Evolutionary conservation across 208 protist genomes (phyloP), one percentile per base, ranked within the genome.

Genomic region (Wallacemonas rigidus): DNA sequence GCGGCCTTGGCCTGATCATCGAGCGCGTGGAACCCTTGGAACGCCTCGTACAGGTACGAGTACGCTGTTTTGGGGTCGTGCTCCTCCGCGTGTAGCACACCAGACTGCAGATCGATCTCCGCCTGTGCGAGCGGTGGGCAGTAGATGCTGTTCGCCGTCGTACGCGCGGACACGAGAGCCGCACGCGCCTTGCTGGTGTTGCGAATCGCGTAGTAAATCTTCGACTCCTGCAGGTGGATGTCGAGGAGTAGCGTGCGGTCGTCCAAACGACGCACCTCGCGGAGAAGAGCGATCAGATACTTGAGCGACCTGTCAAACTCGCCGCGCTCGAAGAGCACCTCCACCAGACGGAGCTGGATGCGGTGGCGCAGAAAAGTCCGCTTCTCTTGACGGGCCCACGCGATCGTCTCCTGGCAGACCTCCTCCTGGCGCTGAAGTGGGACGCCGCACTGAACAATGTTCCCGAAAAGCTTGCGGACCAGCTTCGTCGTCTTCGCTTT

Each of bases 41-140:
- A 99, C 38, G 98, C 94, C 82, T 99, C 99, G 80, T 96, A 99
- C 55, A 99, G 98, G 91, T 99, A 99, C 3, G 98, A 99, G 82
- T 98, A 98, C 36, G 98, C 98, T 11, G 98, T 99, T 82, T 99
- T 99, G 76, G 90, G 97, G 80, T 99, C 99, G 12, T 98, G 95
- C 79, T 99, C 98, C 81, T 99, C 97, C 2, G 98, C 96, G 75
- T 99, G 93, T 40, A 99, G 88, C 0, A 99, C 91, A 43, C 99
- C 99, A 9, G 89, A 91, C 85, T 99, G 97, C 54, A 98, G 80
- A 77, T 99, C 98, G 75, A 99, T 98, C 74, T 99, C 88, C 3
- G 98, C 98, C 88, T 99, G 99, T n/a, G 99, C 83, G 7, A 96
- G 80, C 48, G 98, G 98, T 39, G 97, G 96, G 82, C 97, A 99